Conservation (phyloP, 2,329 filamentous ascomycete species). For the Talaromyces sp. region DNA sequence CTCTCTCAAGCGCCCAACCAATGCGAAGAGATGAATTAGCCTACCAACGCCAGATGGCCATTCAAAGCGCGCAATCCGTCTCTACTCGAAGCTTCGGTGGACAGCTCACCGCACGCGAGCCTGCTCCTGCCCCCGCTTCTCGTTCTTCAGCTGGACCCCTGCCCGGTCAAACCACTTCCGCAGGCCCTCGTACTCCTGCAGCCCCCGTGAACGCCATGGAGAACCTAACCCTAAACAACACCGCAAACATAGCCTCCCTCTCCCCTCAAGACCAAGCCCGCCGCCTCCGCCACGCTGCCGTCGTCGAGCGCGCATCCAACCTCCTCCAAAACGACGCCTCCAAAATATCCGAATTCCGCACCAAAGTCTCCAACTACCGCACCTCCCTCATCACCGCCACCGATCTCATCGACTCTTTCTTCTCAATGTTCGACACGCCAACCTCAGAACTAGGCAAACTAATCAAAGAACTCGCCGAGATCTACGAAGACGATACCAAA, state of each 20-base stretch:
- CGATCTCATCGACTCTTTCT: slow-evolving; percentile 81
- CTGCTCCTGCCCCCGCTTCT: slow-evolving; percentile 36
- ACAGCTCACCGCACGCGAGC: slow-evolving; percentile 61
- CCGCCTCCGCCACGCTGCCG: slow-evolving; percentile 72
- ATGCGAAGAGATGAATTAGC: slow-evolving; percentile 83
- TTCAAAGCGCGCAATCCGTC: slow-evolving; percentile 80
- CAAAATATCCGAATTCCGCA: slow-evolving; percentile 76
- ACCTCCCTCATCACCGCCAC: slow-evolving; percentile 65
- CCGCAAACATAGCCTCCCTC: slow-evolving; percentile 39
- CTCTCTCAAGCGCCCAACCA: slow-evolving; percentile 72
- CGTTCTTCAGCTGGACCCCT: slow-evolving; percentile 43
- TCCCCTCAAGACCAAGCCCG: slow-evolving; percentile 78
- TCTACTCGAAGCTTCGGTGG: slow-evolving; percentile 80
- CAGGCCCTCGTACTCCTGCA: slow-evolving; percentile 24
- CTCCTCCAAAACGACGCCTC: slow-evolving; percentile 72
- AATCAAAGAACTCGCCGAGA: slow-evolving; percentile 83
- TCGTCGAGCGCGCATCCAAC: slow-evolving; percentile 78
- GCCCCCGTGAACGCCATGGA: slow-evolving; percentile 44
- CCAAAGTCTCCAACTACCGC: slow-evolving; percentile 73
- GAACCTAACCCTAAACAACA: slow-evolving; percentile 47
- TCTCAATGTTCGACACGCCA: slow-evolving; percentile 78
- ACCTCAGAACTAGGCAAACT: slow-evolving; percentile 81
- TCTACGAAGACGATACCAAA: slow-evolving; percentile 81
- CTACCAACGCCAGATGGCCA: slow-evolving; percentile 86
- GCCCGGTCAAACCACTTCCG: slow-evolving; percentile 25